A percentile compares a stretch with the other conserved stretches of the same genome.
Evolutionary conservation across 163 green algal species (phyloP).

Genomic region (Coccomyxa subellipsoidea): DNA sequence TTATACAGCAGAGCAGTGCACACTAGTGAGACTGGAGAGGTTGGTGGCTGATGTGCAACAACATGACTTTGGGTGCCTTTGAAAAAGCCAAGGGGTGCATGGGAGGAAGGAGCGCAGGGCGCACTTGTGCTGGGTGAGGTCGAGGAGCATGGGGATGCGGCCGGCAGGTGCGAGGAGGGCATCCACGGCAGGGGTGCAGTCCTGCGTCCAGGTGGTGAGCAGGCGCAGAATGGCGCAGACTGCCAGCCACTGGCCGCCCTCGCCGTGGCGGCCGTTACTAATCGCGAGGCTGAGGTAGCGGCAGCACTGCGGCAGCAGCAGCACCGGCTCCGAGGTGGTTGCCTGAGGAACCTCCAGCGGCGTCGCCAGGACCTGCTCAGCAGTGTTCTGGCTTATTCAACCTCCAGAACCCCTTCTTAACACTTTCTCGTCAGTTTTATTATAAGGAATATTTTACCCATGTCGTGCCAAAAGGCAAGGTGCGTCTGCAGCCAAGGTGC

Average conservation of each 20-base stretch:
- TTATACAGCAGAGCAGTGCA: too few relatives aligned
- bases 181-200: conserved; percentile 53
- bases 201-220: conserved; percentile 66
- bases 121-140: conserved; percentile 31
- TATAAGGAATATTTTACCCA: too few relatives aligned
- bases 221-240: conserved; percentile 54
- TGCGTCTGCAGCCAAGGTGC: too few relatives aligned
- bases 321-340: not conserved
- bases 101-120: too few relatives aligned
- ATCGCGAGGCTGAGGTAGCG: not conserved
- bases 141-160: conserved; percentile 56
- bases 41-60: too few relatives aligned
- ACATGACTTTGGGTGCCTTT: too few relatives aligned
- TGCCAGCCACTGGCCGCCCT: not conserved
- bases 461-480: too few relatives aligned
- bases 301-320: conserved; percentile 2
- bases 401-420: too few relatives aligned
- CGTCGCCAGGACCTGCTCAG: conserved; percentile 39
- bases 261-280: not conserved
- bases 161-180: conserved; percentile 48
- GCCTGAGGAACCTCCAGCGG: not conserved
- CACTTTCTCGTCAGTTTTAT: too few relatives aligned
- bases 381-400: too few relatives aligned
- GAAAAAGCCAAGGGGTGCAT: too few relatives aligned
- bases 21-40: too few relatives aligned